Conservation (phyloP, 2,329 filamentous ascomycete species). For the Xylaria sp. region DNA sequence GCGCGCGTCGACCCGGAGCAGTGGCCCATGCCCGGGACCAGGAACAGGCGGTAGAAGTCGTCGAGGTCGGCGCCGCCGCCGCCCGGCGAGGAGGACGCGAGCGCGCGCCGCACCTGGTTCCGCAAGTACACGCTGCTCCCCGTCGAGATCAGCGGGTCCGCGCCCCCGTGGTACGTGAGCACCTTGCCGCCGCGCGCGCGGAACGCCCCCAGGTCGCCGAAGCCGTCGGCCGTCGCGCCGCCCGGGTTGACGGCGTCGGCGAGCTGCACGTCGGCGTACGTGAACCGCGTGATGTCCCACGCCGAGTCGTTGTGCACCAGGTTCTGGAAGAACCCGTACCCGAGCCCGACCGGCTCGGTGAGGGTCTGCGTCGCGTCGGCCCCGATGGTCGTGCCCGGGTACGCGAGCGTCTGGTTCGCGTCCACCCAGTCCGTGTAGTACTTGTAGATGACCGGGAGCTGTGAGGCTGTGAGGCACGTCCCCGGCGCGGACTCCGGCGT, state of each 20-base stretch:
- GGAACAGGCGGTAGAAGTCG: slow-evolving; percentile 53
- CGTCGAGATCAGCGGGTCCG: slow-evolving; percentile 39
- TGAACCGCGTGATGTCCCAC: slow-evolving; percentile 35
- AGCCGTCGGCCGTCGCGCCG: slow-evolving; percentile 29
- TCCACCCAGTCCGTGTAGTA: slow-evolving; percentile 36
- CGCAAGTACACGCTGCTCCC: slow-evolving; percentile 37
- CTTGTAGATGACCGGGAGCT: slow-evolving; percentile 41
- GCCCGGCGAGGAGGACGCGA: too few species aligned
- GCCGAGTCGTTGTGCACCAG: slow-evolving; percentile 34
- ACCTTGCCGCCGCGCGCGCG: slow-evolving; percentile 40
- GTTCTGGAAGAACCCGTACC: slow-evolving; percentile 27
- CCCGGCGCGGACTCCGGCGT: slow-evolving; percentile 19
- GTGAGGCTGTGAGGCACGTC: slow-evolving; percentile 43
- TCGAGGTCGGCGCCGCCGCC: slow-evolving; percentile 40
- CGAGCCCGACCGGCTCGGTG: slow-evolving; percentile 17
- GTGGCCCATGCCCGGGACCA: slow-evolving; percentile 53
- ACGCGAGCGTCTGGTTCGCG: slow-evolving; percentile 32
- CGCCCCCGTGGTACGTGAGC: slow-evolving; percentile 41
- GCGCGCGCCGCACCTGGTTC: slow-evolving; percentile 33
- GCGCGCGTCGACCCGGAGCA: slow-evolving; percentile 40
- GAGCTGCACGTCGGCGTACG: slow-evolving; percentile 31
- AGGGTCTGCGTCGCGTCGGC: slow-evolving; percentile 26
- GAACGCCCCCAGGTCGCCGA: slow-evolving; percentile 39
- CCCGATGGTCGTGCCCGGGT: slow-evolving; percentile 32
- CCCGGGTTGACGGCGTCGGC: slow-evolving; percentile 35